phyloP scores from a whole-genome alignment of 257 asterid species.

The Thymus quinquecostatus region DNA sequence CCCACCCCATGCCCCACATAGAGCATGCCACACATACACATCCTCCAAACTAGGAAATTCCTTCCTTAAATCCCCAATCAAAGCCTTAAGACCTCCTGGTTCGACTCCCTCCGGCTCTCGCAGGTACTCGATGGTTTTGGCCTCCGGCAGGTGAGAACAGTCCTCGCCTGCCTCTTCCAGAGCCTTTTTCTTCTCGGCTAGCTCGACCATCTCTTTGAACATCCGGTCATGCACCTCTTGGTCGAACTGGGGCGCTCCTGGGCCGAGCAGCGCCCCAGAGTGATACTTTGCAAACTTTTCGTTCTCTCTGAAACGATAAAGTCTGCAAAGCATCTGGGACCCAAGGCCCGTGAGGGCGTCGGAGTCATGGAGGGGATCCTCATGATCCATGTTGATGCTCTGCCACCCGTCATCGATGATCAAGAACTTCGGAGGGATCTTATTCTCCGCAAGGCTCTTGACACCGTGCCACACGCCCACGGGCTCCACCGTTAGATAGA shows the following conservation, averaged over 20 bases:
- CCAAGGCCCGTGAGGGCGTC: slow-evolving; percentile 57
- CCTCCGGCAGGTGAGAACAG: too few relatives aligned
- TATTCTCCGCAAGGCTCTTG: slow-evolving; percentile 54
- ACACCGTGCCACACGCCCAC: slow-evolving; percentile 60
- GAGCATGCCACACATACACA: slow-evolving; percentile 72
- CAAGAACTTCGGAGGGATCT: slow-evolving; percentile 57
- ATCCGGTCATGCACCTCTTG: slow-evolving; percentile 54
- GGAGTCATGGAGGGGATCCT: slow-evolving; percentile 48
- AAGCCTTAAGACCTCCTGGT: slow-evolving; percentile 32
- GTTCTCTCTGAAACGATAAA: slow-evolving; percentile 62
- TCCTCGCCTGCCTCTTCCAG: slow-evolving; percentile 45
- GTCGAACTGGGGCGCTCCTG: slow-evolving; percentile 47
- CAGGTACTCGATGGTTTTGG: too few relatives aligned
- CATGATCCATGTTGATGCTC: slow-evolving; percentile 53
- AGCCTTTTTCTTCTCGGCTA: slow-evolving; percentile 58
- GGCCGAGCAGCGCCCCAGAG: slow-evolving; percentile 48
- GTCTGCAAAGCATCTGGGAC: slow-evolving; percentile 70
- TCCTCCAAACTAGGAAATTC: slow-evolving; percentile 68
- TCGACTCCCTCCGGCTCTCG: too few relatives aligned
- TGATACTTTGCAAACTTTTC: slow-evolving; percentile 60
- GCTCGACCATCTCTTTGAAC: slow-evolving; percentile 69
- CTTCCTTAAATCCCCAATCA: slow-evolving; percentile 50
- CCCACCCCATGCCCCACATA: slow-evolving; percentile 82
- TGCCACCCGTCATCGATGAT: slow-evolving; percentile 87
- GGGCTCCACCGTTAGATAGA: slow-evolving; percentile 59